These are phyloP conservation scores for Musa itinerans DNA, from an alignment of 176 grass and related monocot genomes.

Conservation along the genomic window DNA sequence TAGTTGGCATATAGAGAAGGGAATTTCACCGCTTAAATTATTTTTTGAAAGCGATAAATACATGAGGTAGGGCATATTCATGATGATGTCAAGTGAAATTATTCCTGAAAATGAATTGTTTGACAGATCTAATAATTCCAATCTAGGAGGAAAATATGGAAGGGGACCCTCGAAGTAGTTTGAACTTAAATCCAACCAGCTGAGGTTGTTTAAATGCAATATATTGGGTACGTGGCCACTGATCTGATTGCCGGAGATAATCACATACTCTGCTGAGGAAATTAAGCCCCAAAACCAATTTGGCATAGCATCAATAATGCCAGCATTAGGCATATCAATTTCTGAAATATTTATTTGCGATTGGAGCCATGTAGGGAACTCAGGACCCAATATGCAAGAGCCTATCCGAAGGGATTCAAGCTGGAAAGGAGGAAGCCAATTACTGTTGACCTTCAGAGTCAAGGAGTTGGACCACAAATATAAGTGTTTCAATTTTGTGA, in stretches of 20 bases:
- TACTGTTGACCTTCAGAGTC: neutral
- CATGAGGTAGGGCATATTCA: neutral
- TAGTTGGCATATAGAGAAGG: neutral
- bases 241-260: slow-evolving; percentile 7
- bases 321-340: neutral
- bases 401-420: neutral
- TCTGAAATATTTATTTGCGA: neutral
- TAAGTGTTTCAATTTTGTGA: neutral
- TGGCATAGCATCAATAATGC: slow-evolving; percentile 4
- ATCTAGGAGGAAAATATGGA: neutral
- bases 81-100: neutral
- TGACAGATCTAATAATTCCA: neutral
- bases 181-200: neutral
- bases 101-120: slow-evolving; percentile 12
- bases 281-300: slow-evolving; percentile 12
- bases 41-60: slow-evolving; percentile 3
- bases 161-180: slow-evolving; percentile 1
- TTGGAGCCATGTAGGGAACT: slow-evolving; percentile 9
- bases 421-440: slow-evolving; percentile 12
- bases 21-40: neutral
- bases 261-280: neutral
- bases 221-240: neutral
- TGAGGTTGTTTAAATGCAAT: neutral
- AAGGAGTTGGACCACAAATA: neutral
- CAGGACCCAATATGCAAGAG: slow-evolving; percentile 1